These are phyloP conservation scores for Debaryomycetaceae sp. DNA, from an alignment of 1,139 yeast genomes.

Conservation along the genomic window DNA sequence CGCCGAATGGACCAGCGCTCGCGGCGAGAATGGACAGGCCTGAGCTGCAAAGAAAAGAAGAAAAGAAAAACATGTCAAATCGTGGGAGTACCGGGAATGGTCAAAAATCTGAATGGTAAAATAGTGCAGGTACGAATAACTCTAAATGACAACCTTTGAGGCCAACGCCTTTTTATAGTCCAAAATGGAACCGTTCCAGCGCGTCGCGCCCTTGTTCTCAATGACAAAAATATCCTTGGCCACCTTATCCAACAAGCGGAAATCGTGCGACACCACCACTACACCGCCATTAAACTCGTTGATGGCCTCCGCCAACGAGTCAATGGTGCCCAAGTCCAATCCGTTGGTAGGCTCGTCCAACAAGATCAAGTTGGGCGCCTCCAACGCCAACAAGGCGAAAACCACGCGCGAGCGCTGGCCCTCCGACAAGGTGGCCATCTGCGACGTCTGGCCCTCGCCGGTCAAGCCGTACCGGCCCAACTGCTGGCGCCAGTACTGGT, in stretches of 20 bases:
- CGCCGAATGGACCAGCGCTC: conserved; percentile 55
- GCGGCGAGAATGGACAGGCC: conserved; percentile 67
- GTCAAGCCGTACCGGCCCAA: conserved; percentile 97
- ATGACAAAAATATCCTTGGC: conserved; percentile 96
- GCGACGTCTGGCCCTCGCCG: conserved; percentile 97
- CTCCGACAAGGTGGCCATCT: conserved; percentile 96
- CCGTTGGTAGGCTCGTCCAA: conserved; percentile 99
- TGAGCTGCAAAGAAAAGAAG: no score
- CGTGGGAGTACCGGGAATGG: no score
- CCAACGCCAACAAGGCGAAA: conserved; percentile 89
- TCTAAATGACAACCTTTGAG: conserved; percentile 68
- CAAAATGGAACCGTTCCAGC: conserved; percentile 90
- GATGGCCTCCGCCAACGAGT: conserved; percentile 94
- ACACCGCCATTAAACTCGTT: conserved; percentile 95
- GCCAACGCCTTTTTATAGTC: conserved; percentile 93
- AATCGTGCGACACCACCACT: conserved; percentile 97
- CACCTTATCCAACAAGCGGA: conserved; percentile 93
- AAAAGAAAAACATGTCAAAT: no score
- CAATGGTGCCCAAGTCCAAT: conserved; percentile 95
- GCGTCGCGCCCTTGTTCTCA: conserved; percentile 87
- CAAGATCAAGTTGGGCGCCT: conserved; percentile 86
- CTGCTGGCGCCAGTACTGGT: conserved; percentile 98
- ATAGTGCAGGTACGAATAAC: no score
- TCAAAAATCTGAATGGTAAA: no score
- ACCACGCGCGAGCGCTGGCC: conserved; percentile 99